Base-by-base conservation (phyloP, 2,329 filamentous ascomycete species). In the Coniella vitis region DNA sequence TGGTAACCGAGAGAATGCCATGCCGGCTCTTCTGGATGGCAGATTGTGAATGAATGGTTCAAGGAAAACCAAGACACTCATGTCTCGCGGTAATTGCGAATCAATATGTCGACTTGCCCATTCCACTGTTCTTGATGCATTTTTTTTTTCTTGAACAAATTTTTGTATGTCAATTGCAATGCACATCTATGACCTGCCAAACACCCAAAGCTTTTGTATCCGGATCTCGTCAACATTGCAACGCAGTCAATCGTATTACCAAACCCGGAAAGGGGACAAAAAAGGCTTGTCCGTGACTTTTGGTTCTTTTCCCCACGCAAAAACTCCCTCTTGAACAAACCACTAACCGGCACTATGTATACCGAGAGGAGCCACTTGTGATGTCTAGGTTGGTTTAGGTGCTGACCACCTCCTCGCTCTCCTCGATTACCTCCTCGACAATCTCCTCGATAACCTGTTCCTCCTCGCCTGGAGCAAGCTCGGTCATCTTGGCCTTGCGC, bases 361-460 rank as follows among this genome's bases (percentile, higher is more conserved):
- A n/a, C n/a, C n/a, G n/a, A n/a, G n/a, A n/a, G n/a, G n/a, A n/a
- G n/a, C n/a, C n/a, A n/a, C n/a, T n/a, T n/a, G n/a, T n/a, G n/a
- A n/a, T 29, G 25, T 29, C 25, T 29, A 29, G 10, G 25, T 29
- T 29, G 13, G 25, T 34, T 29, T 45, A 53, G 20, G 43, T 50
- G 49, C 57, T 60, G 45, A 82, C 64, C 57, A 82, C 69, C 69
- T 97, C 93, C 75, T 97, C 93, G 51, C 75, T 85, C 79, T 96
- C 87, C 70, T 90, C 80, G 45, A 83, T 67, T 19, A 83, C 91
- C 72, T 96, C 90, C 70, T 89, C 85, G 56, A 88, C 82, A 58
- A 88, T 85, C 73, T 91, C 87, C 70, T 97, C 93, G 55, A 96
- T 90, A 54, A 94, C 83, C 61, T 79, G 74, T 56, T 87, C 87